These are phyloP conservation scores for Tulasnella sp. DNA, from an alignment of 768 basidiomycete species.

Conservation along the genomic window DNA sequence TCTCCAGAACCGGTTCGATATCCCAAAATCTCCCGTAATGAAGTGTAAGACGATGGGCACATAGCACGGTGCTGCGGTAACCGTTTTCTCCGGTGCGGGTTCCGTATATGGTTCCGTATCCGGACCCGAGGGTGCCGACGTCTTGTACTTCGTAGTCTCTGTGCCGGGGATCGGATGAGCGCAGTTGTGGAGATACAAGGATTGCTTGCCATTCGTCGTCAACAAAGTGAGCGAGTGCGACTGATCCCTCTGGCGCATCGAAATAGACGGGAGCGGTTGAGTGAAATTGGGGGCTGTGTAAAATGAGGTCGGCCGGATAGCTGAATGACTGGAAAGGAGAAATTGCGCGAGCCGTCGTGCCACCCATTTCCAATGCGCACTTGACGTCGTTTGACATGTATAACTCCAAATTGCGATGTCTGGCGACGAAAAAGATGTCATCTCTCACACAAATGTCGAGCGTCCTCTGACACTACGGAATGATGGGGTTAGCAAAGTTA, in stretches of 20 bases:
- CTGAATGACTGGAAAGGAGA: not conserved
- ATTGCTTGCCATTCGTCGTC: not conserved
- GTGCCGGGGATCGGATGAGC: not conserved
- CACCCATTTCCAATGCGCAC: not conserved
- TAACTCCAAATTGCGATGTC: not conserved
- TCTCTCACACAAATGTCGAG: not conserved
- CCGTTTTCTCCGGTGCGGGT: not conserved
- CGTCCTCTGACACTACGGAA: not conserved
- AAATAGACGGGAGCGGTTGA: not conserved
- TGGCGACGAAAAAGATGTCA: not conserved
- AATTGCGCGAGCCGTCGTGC: not conserved
- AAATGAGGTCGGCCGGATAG: not conserved
- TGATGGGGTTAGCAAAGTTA: not conserved
- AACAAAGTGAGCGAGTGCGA: not conserved
- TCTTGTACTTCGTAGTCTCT: not conserved
- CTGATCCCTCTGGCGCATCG: not conserved
- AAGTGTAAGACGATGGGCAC: not conserved
- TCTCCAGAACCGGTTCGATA: not conserved
- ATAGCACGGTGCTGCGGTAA: not conserved
- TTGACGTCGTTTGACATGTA: not conserved
- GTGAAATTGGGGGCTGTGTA: not conserved
- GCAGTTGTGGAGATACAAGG: not conserved
- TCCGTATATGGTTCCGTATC: not conserved
- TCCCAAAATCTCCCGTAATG: not conserved
- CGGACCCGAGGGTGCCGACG: not conserved